Evolutionary conservation across 2,329 filamentous ascomycete species (phyloP), one percentile per base, ranked within the genome.

Genomic region (Beauveria sp.): DNA sequence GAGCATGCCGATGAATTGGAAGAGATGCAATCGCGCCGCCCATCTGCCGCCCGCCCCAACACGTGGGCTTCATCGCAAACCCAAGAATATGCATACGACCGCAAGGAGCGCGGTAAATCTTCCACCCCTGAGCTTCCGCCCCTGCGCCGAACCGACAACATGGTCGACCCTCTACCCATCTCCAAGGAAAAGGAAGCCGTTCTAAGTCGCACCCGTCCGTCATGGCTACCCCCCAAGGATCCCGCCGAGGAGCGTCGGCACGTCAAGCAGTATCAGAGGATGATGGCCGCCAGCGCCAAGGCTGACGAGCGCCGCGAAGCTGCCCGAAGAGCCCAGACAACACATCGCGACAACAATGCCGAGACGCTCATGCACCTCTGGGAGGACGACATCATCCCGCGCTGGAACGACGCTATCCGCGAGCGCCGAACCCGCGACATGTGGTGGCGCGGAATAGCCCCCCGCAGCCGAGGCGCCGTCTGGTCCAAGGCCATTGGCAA

Each of bases 161-260:
- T 93, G 83, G 91, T 93, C 63, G 90, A 94, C 68, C 90, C 90
- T 3, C 77, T 94, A 41, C 90, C 90, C 18, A 85, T 92, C 30
- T 93, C 90, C 51, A 92, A 90, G 72, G 90, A 94, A 74, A 94
- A 94, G 71, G 89, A 93, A 69, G 90, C 90, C 3, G 89, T 92
- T 2, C 78, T 94, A 24, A 91, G 89, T 26, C 82, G 91, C 20
- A 94, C 90, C 2, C 81, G 90, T 43, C 90, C 90, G 0, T 92
- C 89, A 1, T 94, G 91, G 91, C 78, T 94, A 2, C 90, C 91
- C 1, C 90, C 90, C 1, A 94, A 94, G 75, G 87, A 94, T 66
- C 92, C 91, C 2, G 89, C 89, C 59, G 94, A 99, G 73, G 94
- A 99, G 76, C 90, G 85, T 71, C 88, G 87, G 66, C 94, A 99